These are phyloP conservation scores for Citrullus colocynthis DNA, from an alignment of 306 rosid genomes.

Conservation along the genomic window DNA sequence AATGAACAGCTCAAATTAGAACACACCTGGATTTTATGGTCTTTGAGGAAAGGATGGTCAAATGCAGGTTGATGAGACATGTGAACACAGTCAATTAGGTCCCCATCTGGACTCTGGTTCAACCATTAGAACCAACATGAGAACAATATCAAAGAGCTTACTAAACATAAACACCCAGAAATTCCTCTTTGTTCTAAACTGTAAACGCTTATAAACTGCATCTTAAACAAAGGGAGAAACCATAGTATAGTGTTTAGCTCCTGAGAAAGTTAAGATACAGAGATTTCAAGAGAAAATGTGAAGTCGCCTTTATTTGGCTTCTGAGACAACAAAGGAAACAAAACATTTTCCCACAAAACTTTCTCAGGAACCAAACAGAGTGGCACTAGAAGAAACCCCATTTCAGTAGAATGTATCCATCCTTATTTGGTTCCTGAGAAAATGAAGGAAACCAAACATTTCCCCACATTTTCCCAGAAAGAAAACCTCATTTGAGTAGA, in stretches of 20 bases:
- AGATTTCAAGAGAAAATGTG: background rate
- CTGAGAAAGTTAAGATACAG: background rate
- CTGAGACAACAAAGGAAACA: background rate
- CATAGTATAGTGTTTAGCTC: background rate
- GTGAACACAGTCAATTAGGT: constrained; percentile 73
- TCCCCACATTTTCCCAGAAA: background rate
- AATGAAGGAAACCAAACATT: background rate
- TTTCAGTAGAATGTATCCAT: background rate
- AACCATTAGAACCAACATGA: constrained; percentile 2
- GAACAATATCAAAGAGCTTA: background rate
- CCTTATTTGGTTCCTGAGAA: background rate
- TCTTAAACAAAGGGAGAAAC: background rate
- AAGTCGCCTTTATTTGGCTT: background rate
- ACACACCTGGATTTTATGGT: constrained; percentile 51
- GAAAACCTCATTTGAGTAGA: background rate
- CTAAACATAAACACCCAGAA: background rate
- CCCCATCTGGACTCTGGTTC: constrained; percentile 97
- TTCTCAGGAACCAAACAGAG: too few relatives aligned
- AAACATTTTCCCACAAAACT: too few relatives aligned
- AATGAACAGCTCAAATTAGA: background rate
- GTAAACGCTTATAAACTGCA: background rate
- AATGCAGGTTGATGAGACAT: constrained; percentile 88
- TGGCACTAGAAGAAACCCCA: too few relatives aligned
- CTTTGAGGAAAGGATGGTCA: constrained; percentile 93
- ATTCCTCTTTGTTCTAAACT: constrained; percentile 4